These are phyloP conservation scores for Phyllosticta citribraziliensis DNA, from an alignment of 2,329 filamentous ascomycete genomes.

Conservation along the genomic window DNA sequence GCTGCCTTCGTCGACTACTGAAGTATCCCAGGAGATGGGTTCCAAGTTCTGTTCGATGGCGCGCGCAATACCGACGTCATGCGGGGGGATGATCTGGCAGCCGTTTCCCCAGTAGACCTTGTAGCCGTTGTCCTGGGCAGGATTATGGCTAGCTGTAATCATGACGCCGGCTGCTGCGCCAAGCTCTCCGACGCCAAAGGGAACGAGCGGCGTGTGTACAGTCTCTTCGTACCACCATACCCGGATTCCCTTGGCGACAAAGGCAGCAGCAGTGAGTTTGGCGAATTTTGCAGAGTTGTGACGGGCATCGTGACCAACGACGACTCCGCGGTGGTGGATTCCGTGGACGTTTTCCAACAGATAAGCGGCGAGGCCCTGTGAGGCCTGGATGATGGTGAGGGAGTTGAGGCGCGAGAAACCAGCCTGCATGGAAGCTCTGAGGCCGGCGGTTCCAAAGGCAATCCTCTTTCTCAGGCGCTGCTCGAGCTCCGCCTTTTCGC, in stretches of 20 bases:
- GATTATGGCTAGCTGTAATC: slow-evolving; percentile 58
- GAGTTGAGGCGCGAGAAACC: slow-evolving; percentile 54
- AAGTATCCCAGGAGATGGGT: slow-evolving; percentile 41
- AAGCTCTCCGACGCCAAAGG: slow-evolving; percentile 48
- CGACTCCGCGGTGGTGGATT: slow-evolving; percentile 39
- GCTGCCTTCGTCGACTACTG: slow-evolving; percentile 29
- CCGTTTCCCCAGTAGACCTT: slow-evolving; percentile 59
- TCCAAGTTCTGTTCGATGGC: slow-evolving; percentile 47
- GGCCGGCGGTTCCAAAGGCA: slow-evolving; percentile 52
- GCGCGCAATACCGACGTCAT: slow-evolving; percentile 48
- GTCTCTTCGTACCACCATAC: slow-evolving; percentile 50
- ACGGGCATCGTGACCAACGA: slow-evolving; percentile 54
- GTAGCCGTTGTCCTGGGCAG: slow-evolving; percentile 55
- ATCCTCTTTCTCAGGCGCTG: slow-evolving; percentile 45
- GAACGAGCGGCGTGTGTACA: slow-evolving; percentile 52
- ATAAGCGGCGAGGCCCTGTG: slow-evolving; percentile 55
- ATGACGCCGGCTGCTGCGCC: slow-evolving; percentile 51
- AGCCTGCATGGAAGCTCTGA: slow-evolving; percentile 55
- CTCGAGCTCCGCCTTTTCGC: slow-evolving; percentile 40
- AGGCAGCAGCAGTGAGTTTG: slow-evolving; percentile 48
- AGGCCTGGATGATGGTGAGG: slow-evolving; percentile 52
- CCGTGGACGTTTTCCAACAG: slow-evolving; percentile 38
- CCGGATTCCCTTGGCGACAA: slow-evolving; percentile 47
- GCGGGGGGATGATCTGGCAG: slow-evolving; percentile 55
- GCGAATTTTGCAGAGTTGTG: slow-evolving; percentile 55